These are phyloP conservation scores for Ottelia alismoides DNA, from an alignment of 106 monocot species.

Conservation along the genomic window DNA sequence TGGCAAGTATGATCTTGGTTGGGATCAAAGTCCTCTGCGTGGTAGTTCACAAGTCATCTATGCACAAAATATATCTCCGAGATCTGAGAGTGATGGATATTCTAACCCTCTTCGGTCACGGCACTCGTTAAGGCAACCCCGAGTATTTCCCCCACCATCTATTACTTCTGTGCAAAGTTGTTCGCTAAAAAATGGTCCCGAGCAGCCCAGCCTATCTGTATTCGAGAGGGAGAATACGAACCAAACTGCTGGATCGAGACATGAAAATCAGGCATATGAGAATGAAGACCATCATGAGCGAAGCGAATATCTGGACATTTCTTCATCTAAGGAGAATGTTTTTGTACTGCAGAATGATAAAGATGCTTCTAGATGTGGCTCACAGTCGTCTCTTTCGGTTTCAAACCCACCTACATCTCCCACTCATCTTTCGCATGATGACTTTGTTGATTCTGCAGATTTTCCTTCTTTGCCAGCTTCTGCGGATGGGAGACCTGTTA, in stretches of 20 bases:
- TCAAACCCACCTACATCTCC: conserved; percentile 84
- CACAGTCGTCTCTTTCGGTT: conserved; percentile 78
- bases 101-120: conserved; percentile 49
- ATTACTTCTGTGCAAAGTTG: conserved; percentile 37
- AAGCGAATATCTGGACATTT: conserved; percentile 11
- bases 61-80: conserved; percentile 34
- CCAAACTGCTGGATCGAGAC: conserved; percentile 4
- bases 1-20: conserved; percentile 44
- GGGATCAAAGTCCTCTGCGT: conserved; percentile 26
- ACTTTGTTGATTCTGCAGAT: conserved; percentile 65
- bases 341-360: conserved; percentile 21
- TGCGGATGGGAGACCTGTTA: conserved; percentile 24
- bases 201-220: conserved; percentile 6
- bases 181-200: conserved; percentile 23
- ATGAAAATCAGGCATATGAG: conserved; percentile 23
- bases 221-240: conserved; percentile 8
- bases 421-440: conserved; percentile 74
- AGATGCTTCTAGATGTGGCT: conserved; percentile 27
- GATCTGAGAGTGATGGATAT: conserved; percentile 37
- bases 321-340: conserved; percentile 14
- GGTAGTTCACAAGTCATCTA: conserved; percentile 27
- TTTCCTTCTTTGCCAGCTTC: conserved; percentile 28
- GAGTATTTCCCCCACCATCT: conserved; percentile 74
- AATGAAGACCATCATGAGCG: conserved; percentile 22
- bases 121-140: conserved; percentile 64